phyloP scores from a whole-genome alignment of 1,284 basidiomycete species.

The Ceratobasidium theobromae region DNA sequence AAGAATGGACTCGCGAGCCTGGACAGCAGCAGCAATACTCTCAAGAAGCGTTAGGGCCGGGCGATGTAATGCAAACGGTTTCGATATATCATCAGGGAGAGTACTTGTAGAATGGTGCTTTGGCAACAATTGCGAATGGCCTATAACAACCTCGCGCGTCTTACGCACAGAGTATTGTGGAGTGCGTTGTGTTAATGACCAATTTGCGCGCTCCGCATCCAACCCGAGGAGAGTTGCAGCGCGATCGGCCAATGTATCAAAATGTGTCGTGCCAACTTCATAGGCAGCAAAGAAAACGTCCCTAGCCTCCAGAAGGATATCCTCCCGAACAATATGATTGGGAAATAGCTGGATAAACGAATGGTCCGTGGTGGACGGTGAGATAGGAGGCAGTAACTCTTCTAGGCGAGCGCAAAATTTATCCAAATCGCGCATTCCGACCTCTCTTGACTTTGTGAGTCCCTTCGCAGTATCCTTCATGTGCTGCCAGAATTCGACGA shows the following conservation, averaged over 20 bases:
- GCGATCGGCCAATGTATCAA: conserved; percentile 49
- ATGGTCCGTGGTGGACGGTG: conserved; percentile 40
- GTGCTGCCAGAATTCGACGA: conserved; percentile 66
- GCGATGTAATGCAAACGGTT: conserved; percentile 88
- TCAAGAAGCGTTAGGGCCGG: conserved; percentile 83
- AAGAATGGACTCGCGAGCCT: conserved; percentile 80
- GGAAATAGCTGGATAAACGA: conserved; percentile 58
- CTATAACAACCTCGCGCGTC: conserved; percentile 60
- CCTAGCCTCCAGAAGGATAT: conserved; percentile 85
- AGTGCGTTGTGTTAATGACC: conserved; percentile 58
- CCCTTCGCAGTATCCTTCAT: conserved; percentile 50
- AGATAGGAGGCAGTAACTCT: conserved; percentile 53
- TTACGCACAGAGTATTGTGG: conserved; percentile 71
- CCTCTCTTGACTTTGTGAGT: conserved; percentile 50
- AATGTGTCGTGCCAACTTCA: conserved; percentile 55
- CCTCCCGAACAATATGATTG: conserved; percentile 83
- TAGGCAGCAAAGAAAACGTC: conserved; percentile 77
- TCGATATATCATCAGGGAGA: conserved; percentile 35
- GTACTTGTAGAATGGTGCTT: not conserved
- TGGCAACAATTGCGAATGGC: conserved; percentile 54
- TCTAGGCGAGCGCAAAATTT: conserved; percentile 83
- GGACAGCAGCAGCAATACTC: conserved; percentile 74
- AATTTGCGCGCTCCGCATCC: conserved; percentile 58
- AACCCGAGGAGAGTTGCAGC: conserved; percentile 69
- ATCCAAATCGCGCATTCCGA: conserved; percentile 85